Evolutionary conservation across 176 grass and related monocot genomes (phyloP).

Genomic region (Oryza longistaminata): DNA sequence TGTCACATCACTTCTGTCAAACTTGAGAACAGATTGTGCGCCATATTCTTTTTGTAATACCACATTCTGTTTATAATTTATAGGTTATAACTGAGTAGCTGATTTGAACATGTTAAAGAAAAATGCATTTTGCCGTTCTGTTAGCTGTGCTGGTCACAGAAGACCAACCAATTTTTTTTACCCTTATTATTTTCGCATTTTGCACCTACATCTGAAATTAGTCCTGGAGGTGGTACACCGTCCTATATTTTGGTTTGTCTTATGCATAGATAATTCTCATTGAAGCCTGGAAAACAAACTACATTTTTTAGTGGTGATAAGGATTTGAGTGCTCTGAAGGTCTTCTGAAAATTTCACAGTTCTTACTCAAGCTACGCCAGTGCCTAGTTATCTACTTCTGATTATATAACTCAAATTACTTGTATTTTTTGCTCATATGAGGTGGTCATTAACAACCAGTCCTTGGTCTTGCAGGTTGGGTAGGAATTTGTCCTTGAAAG

Average conservation of each 20-base stretch:
- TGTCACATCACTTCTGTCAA: background rate
- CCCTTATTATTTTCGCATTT: no score
- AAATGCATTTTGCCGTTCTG: no score
- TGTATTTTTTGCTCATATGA: background rate
- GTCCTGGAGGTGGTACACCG: no score
- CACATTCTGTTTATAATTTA: background rate
- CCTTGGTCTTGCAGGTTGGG: constrained; percentile 59
- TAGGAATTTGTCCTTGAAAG: constrained; percentile 66
- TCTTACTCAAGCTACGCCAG: background rate
- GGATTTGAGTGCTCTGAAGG: background rate
- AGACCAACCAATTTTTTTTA: no score
- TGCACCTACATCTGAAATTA: no score
- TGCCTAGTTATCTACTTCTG: background rate
- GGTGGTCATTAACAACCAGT: background rate
- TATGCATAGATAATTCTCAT: background rate
- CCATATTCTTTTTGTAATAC: background rate
- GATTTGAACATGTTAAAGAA: no score
- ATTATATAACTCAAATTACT: background rate
- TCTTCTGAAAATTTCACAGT: background rate
- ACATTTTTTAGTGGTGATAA: background rate
- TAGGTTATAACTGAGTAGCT: no score
- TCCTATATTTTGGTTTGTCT: no score
- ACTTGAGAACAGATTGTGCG: background rate
- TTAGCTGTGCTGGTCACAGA: no score
- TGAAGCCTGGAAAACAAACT: background rate